A percentile compares a stretch with the other conserved stretches of the same genome.
Evolutionary conservation across 306 rosid genomes (phyloP).

Genomic region (Trifolium fragiferum): DNA sequence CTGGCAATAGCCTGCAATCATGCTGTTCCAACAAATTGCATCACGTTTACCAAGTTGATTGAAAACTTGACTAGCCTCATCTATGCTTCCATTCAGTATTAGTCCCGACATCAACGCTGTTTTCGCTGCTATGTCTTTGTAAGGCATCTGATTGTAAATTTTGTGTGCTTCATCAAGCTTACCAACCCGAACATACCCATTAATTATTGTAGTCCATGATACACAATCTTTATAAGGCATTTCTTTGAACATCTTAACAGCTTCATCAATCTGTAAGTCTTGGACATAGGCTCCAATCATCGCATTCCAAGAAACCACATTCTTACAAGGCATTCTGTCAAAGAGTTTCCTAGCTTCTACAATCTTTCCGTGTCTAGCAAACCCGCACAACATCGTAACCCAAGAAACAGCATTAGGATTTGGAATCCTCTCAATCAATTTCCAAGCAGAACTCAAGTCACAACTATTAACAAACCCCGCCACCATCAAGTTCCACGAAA

Average conservation of each 20-base stretch:
- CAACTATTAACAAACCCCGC: slow-evolving; percentile 66
- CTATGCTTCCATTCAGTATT: slow-evolving; percentile 61
- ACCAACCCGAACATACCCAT: slow-evolving; percentile 67
- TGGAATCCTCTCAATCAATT: slow-evolving; percentile 64
- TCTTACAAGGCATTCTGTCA: slow-evolving; percentile 66
- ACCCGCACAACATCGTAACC: slow-evolving; percentile 80
- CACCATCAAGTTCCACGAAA: slow-evolving; percentile 83
- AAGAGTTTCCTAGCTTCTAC: slow-evolving; percentile 67
- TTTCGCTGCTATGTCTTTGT: slow-evolving; percentile 69
- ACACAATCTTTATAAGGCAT: slow-evolving; percentile 73
- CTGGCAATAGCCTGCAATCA: slow-evolving; percentile 76
- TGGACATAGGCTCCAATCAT: slow-evolving; percentile 78
- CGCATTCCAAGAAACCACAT: slow-evolving; percentile 89
- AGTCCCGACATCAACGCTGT: slow-evolving; percentile 82
- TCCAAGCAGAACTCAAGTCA: slow-evolving; percentile 74
- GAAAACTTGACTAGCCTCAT: slow-evolving; percentile 69
- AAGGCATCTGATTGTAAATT: slow-evolving; percentile 68
- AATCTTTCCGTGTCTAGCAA: slow-evolving; percentile 63
- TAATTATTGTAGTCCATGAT: slow-evolving; percentile 86
- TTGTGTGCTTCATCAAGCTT: slow-evolving; percentile 69
- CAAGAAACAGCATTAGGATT: slow-evolving; percentile 62
- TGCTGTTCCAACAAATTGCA: slow-evolving; percentile 80
- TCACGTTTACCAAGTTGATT: slow-evolving; percentile 54
- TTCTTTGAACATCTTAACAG: slow-evolving; percentile 58
- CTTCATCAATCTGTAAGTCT: slow-evolving; percentile 66